Evolutionary conservation across 345 rosid genomes (phyloP).

Genomic region (Brassica rapa): DNA sequence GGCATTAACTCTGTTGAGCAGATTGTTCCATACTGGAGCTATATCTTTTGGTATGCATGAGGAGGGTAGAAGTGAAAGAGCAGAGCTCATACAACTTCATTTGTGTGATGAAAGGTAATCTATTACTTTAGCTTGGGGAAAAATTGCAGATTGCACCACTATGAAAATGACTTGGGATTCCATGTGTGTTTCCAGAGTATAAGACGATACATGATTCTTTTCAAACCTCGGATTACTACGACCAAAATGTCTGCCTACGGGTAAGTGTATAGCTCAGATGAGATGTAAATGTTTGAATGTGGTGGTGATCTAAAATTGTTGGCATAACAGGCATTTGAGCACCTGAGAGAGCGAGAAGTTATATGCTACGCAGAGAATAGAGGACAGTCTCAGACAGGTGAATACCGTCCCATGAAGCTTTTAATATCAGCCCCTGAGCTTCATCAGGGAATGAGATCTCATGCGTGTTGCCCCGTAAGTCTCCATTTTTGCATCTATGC

Average conservation of each 20-base stretch:
- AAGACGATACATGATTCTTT: slow-evolving; percentile 73
- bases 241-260: slow-evolving; percentile 69
- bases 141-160: slow-evolving; percentile 2
- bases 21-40: slow-evolving; percentile 92
- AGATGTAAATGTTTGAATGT: slow-evolving; percentile 14
- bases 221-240: slow-evolving; percentile 73
- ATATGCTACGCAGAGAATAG: slow-evolving; percentile 67
- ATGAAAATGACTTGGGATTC: slow-evolving; percentile 7
- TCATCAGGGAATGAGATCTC: slow-evolving; percentile 67
- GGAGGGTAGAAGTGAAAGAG: slow-evolving; percentile 81
- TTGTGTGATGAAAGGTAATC: slow-evolving; percentile 81
- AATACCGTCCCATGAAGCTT: slow-evolving; percentile 74
- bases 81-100: slow-evolving; percentile 79
- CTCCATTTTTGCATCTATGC: neutral
- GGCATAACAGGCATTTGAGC: slow-evolving; percentile 79
- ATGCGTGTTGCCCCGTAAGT: slow-evolving; percentile 85
- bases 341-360: slow-evolving; percentile 63
- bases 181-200: slow-evolving; percentile 62
- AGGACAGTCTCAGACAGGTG: slow-evolving; percentile 65
- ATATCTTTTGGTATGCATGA: slow-evolving; percentile 83
- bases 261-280: slow-evolving; percentile 45
- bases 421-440: slow-evolving; percentile 68
- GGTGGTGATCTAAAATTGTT: slow-evolving; percentile 27
- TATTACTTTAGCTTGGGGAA: slow-evolving; percentile 32
- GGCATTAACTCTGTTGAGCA: slow-evolving; percentile 36